Base-by-base conservation (phyloP, 345 rosid genomes). In the Rhodamnia rubescens region DNA sequence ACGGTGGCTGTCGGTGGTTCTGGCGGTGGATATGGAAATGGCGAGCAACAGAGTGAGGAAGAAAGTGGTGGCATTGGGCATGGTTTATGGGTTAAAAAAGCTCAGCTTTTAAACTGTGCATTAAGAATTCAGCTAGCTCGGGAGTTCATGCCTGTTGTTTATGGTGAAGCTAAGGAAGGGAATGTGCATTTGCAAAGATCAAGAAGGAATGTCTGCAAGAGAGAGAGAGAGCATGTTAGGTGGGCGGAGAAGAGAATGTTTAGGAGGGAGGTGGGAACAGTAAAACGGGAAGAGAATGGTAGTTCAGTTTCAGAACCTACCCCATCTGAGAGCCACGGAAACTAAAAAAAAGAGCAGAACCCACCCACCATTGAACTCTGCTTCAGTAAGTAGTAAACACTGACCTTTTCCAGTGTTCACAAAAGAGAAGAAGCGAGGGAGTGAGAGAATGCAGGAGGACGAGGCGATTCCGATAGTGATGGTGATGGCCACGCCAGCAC, bases 1-100 rank as follows among this genome's bases (percentile, higher is more conserved):
- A 57, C 21, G 80, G 84, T 15, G 84, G 74, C 47, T 7, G 14
- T 6, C 85, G 53, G 59, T 47, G 81, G 78, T 44, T 4, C 61
- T 8, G 61, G 44, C 29, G 85, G 86, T 11, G 85, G 89, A 20
- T 4, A 57, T 8, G 42, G 86, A 8, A 83, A 80, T 4, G n/a
- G 85, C 53, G 86, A 87, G 51, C 82, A 89, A 85, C 44, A 89
- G 88, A 36, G 89, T 83, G 44, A 89, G 49, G 53, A 90, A 47
- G 82, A 74, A 36, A 81, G 44, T 11, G 74, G 86, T 32, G 47
- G 57, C 59, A 32, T n/a, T 51, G 36, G 53, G 50, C 86, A 75
- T 75, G 47, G 12, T 85, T 57, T 3, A 21, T n/a, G 80, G 80
- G 80, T 69, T 36, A 42, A 69, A 36, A 9, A 44, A 84, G 80